These are phyloP conservation scores for Aspergillus intermedius DNA, from an alignment of 2,329 filamentous ascomycete genomes.

Conservation along the genomic window DNA sequence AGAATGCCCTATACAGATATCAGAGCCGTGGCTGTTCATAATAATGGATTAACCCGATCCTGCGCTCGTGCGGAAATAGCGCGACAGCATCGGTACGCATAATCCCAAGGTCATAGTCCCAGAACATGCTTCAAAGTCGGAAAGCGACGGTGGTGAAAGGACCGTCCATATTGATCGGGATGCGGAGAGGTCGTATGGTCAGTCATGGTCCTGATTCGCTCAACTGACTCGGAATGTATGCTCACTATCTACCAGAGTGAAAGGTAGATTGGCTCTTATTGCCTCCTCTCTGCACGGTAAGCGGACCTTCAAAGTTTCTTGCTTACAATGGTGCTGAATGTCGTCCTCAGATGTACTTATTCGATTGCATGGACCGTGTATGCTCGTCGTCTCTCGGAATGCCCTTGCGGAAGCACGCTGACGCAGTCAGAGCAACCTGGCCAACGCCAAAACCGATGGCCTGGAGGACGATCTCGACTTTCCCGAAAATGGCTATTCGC, in stretches of 20 bases:
- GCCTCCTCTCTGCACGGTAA: conserved; percentile 37
- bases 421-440: conserved; percentile 37
- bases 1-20: too few relatives aligned
- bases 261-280: conserved; percentile 41
- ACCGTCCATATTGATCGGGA: conserved; percentile 23
- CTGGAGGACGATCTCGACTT: conserved; percentile 35
- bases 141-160: conserved; percentile 4
- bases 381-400: not conserved
- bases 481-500: conserved; percentile 30
- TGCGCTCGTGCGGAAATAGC: not conserved
- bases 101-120: not conserved
- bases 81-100: not conserved
- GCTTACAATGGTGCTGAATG: conserved; percentile 1
- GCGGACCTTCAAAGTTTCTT: not conserved
- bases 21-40: too few relatives aligned
- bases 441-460: conserved; percentile 44
- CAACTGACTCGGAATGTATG: not conserved
- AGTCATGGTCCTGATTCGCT: conserved; percentile 6
- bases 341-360: conserved; percentile 31
- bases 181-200: conserved; percentile 29
- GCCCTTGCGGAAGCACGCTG: conserved; percentile 6
- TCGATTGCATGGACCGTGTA: conserved; percentile 28
- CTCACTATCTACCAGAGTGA: conserved; percentile 3
- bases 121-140: not conserved
- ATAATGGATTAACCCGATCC: too few relatives aligned